Percentiles rank a stretch among this genome's conserved stretches.
phyloP scores from a whole-genome alignment of 2,329 filamentous ascomycete genomes.

The Zymoseptoria pseudotritici region DNA sequence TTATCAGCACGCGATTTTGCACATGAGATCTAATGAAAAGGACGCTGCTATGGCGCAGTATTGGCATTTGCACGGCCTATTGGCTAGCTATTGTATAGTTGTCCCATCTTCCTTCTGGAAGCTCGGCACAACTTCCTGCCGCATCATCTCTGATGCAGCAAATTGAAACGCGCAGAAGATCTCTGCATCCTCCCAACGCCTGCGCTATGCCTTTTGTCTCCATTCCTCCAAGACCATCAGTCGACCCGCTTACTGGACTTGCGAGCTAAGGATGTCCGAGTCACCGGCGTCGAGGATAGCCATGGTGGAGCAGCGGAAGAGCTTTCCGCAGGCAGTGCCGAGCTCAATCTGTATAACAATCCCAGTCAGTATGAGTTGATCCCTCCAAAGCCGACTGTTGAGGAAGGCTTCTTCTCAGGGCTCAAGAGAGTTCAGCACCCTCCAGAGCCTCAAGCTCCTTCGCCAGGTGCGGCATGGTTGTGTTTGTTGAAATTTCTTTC shows the following conservation, averaged over 20 bases:
- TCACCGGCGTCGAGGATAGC: slow-evolving; percentile 91
- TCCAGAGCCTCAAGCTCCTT: slow-evolving; percentile 33
- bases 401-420: slow-evolving; percentile 80
- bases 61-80: slow-evolving; percentile 9
- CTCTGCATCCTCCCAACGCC: slow-evolving; percentile 1
- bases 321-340: slow-evolving; percentile 96
- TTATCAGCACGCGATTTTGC: too few species aligned
- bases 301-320: slow-evolving; percentile 98
- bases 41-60: not conserved
- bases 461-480: slow-evolving; percentile 23
- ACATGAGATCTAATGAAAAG: not conserved
- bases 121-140: not conserved
- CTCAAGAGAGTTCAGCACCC: slow-evolving; percentile 35
- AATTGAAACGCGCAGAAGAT: not conserved
- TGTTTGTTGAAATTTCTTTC: slow-evolving; percentile 3
- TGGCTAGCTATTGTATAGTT: too few species aligned
- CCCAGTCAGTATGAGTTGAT: slow-evolving; percentile 45
- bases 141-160: not conserved
- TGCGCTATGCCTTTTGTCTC: not conserved
- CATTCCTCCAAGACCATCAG: slow-evolving; percentile 4
- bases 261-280: slow-evolving; percentile 89
- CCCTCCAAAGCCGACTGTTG: slow-evolving; percentile 70
- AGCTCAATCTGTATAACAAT: slow-evolving; percentile 72
- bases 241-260: slow-evolving; percentile 36
- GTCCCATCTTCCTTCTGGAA: too few species aligned